Conservation (phyloP, 1,139 yeast species). For the Petasospora fabianii region DNA sequence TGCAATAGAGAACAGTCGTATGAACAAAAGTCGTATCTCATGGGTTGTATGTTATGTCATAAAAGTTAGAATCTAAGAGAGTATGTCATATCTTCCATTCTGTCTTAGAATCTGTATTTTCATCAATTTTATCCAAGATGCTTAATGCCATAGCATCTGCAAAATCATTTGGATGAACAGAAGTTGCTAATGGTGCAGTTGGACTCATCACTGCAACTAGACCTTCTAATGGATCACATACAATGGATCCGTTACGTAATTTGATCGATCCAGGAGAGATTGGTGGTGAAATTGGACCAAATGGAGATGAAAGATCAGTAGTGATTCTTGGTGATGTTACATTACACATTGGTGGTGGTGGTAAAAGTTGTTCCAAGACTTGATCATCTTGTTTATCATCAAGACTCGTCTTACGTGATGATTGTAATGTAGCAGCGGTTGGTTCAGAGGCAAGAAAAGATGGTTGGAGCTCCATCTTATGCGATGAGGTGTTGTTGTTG, state of each 20-base stretch:
- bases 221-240: constrained; percentile 15
- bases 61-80: no score
- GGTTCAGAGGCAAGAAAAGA: background rate
- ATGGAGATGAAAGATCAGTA: constrained; percentile 10
- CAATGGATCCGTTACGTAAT: constrained; percentile 8
- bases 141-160: constrained; percentile 32
- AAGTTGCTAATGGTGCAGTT: background rate
- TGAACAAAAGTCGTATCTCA: no score
- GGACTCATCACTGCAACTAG: background rate
- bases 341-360: constrained; percentile 8
- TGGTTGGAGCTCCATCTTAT: constrained; percentile 1
- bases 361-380: constrained; percentile 8
- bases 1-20: no score
- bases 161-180: constrained; percentile 21
- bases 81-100: constrained; percentile 22
- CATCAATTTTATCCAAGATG: constrained; percentile 28
- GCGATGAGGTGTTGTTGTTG: background rate
- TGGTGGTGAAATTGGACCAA: constrained; percentile 6
- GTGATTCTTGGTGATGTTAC: constrained; percentile 14
- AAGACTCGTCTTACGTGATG: constrained; percentile 8
- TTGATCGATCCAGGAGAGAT: constrained; percentile 1
- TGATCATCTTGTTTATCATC: constrained; percentile 5
- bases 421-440: background rate
- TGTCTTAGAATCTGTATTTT: constrained; percentile 7
- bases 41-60: no score